phyloP scores from a whole-genome alignment of 1,284 basidiomycete genomes.

The Leccinum huronense region DNA sequence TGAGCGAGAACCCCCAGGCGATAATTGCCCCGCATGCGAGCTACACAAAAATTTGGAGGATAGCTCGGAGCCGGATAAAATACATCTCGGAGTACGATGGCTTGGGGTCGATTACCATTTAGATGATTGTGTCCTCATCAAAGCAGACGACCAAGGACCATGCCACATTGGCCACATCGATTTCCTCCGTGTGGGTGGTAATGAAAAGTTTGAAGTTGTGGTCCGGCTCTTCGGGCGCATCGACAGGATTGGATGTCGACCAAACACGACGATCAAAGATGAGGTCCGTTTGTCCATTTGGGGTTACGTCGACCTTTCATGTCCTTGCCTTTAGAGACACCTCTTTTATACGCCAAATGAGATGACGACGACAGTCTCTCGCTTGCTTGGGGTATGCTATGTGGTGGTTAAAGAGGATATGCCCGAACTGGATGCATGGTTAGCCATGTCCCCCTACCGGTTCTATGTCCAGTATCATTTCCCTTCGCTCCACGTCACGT shows the following conservation, averaged over 20 bases:
- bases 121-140: constrained; percentile 55
- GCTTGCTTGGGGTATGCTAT: constrained; percentile 48
- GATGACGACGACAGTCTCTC: constrained; percentile 33
- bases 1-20: constrained; percentile 33
- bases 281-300: constrained; percentile 34
- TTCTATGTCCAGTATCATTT: constrained; percentile 58
- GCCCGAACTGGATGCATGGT: constrained; percentile 46
- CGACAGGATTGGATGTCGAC: constrained; percentile 32
- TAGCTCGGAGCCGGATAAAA: constrained; percentile 26
- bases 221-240: constrained; percentile 39
- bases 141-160: constrained; percentile 34
- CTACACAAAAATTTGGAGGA: constrained; percentile 32
- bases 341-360: constrained; percentile 45
- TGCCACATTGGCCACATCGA: constrained; percentile 41
- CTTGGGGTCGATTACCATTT: constrained; percentile 48
- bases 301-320: neutral
- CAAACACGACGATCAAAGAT: constrained; percentile 34
- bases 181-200: constrained; percentile 14
- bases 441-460: constrained; percentile 49
- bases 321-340: constrained; percentile 24
- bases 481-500: constrained; percentile 37
- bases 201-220: constrained; percentile 15
- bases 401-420: constrained; percentile 41
- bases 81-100: constrained; percentile 42
- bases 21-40: constrained; percentile 54